Percentiles rank a stretch among this genome's conserved stretches.
phyloP scores from a whole-genome alignment of 768 basidiomycete species.

The Sarcomyxa edulis region DNA sequence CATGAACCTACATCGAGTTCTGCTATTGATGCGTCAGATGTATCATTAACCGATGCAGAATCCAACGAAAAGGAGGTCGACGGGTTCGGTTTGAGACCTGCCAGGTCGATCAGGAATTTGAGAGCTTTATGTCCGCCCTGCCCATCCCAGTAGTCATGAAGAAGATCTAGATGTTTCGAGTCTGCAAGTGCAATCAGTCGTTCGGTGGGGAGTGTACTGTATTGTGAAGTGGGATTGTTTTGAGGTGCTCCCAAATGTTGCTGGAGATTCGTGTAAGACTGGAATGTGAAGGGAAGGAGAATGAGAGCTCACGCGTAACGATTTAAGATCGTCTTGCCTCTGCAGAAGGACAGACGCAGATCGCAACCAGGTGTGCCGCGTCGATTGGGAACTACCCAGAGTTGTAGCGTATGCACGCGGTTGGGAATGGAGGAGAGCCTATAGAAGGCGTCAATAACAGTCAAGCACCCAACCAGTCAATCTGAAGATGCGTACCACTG shows the following conservation, averaged over 20 bases:
- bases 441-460: not conserved
- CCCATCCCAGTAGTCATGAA: conserved; percentile 19
- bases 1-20: not conserved
- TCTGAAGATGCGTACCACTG: too few species aligned
- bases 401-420: conserved; percentile 27
- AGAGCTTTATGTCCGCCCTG: conserved; percentile 18
- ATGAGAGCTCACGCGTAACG: conserved; percentile 18
- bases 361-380: conserved; percentile 30
- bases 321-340: conserved; percentile 25
- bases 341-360: conserved; percentile 27
- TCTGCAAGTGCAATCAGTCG: conserved; percentile 24
- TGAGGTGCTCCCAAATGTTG: conserved; percentile 3
- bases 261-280: conserved; percentile 2
- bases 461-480: too few species aligned
- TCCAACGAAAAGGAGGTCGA: not conserved
- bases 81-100: conserved; percentile 16
- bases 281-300: not conserved
- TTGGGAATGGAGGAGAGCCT: conserved; percentile 25
- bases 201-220: conserved; percentile 18
- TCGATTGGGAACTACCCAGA: conserved; percentile 24
- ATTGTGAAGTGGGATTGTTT: conserved; percentile 13
- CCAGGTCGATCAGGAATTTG: conserved; percentile 20
- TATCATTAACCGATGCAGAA: not conserved
- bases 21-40: too few species aligned
- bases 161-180: conserved; percentile 23